phyloP scores from a whole-genome alignment of 345 rosid species.

The Euphorbia peplus region DNA sequence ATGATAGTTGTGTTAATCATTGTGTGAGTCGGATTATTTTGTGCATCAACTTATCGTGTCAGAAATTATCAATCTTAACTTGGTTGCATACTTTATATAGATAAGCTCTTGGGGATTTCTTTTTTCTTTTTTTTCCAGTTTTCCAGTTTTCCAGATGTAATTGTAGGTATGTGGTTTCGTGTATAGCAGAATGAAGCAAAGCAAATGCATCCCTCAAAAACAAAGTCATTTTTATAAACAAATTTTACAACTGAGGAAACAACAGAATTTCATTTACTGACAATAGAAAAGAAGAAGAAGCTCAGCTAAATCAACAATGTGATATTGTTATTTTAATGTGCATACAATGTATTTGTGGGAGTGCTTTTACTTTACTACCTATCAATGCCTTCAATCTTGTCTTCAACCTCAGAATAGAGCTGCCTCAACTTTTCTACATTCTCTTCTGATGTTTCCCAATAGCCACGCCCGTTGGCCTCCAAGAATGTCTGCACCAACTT shows the following conservation, averaged over 20 bases:
- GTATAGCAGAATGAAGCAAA: not conserved
- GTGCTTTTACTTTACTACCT: constrained; percentile 35
- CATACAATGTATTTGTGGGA: too few species aligned
- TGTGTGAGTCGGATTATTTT: too few species aligned
- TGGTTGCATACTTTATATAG: not conserved
- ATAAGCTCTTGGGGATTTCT: not conserved
- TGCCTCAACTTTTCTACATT: constrained; percentile 85
- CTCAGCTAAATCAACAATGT: constrained; percentile 23
- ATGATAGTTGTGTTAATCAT: too few species aligned
- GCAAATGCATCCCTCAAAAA: not conserved
- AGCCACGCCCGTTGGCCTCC: constrained; percentile 97
- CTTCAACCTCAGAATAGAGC: constrained; percentile 88
- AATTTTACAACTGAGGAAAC: constrained; percentile 21
- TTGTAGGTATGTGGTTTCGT: not conserved
- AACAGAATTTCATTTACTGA: constrained; percentile 13
- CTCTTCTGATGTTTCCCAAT: constrained; percentile 85
- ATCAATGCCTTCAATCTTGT: constrained; percentile 97
- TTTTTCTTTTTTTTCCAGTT: not conserved
- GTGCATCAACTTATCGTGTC: too few species aligned
- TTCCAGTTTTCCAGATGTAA: not conserved
- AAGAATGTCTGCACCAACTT: constrained; percentile 92
- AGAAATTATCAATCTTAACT: too few species aligned
- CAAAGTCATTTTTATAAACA: constrained; percentile 13
- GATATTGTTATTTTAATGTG: not conserved
- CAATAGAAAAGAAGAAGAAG: constrained; percentile 1